These are phyloP conservation scores for Trichosporon ovoides DNA, from an alignment of 1,284 basidiomycete species.

Conservation along the genomic window DNA sequence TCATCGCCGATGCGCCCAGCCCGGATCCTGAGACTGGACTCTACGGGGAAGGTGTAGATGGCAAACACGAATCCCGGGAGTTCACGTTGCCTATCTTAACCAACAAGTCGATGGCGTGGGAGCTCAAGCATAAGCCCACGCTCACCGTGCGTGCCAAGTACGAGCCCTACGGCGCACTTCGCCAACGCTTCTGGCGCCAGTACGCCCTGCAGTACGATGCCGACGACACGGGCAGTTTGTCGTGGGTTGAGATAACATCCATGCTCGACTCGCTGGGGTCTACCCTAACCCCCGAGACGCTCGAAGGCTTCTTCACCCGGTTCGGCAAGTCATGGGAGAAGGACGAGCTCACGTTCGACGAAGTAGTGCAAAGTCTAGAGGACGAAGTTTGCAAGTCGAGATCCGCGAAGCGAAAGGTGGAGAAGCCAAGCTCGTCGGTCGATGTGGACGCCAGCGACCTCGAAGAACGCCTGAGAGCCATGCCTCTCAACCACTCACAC, in stretches of 20 bases:
- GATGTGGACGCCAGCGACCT: slow-evolving; percentile 14
- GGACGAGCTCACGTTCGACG: slow-evolving; percentile 71
- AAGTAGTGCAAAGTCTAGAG: slow-evolving; percentile 72
- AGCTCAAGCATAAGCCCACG: slow-evolving; percentile 44
- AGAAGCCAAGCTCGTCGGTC: neutral
- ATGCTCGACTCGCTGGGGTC: slow-evolving; percentile 97
- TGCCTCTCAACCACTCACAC: neutral
- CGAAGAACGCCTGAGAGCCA: slow-evolving; percentile 7
- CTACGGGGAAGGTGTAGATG: slow-evolving; percentile 58
- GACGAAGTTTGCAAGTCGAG: slow-evolving; percentile 66
- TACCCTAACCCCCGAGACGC: slow-evolving; percentile 73
- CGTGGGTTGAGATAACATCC: slow-evolving; percentile 81
- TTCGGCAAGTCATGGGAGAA: slow-evolving; percentile 61
- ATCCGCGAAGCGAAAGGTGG: slow-evolving; percentile 59
- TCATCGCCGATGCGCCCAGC: slow-evolving; percentile 67
- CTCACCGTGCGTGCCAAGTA: slow-evolving; percentile 70
- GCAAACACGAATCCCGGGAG: slow-evolving; percentile 62
- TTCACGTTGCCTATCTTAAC: slow-evolving; percentile 53
- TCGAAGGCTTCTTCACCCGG: slow-evolving; percentile 72
- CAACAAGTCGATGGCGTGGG: slow-evolving; percentile 45
- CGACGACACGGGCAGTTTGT: slow-evolving; percentile 73
- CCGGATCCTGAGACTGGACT: slow-evolving; percentile 67
- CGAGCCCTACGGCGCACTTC: slow-evolving; percentile 85
- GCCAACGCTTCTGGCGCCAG: slow-evolving; percentile 86
- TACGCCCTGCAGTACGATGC: slow-evolving; percentile 87